Evolutionary conservation across 352 stramenopile species (phyloP), one percentile per base, ranked within the genome.

Genomic region (Hyaloperonospora brassicae): DNA sequence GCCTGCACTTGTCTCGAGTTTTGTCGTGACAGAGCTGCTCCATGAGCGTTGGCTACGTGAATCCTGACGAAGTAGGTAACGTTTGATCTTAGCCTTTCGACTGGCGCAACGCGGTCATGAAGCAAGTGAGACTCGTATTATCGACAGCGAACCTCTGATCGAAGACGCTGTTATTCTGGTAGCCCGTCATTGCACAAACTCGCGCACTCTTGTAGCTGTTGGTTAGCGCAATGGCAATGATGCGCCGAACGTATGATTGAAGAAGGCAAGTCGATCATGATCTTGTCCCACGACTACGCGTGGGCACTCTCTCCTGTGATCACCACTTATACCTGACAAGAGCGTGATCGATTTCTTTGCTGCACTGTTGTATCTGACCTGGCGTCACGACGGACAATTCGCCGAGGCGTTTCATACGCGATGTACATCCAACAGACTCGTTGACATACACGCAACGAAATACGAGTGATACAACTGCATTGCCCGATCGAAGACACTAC

Each of bases 111-210:
- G 89, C 90, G 50, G 64, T 64, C 17, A 76, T 79, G 64, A 93
- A 93, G 38, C 76, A 76, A 61, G 70, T 76, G 36, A 93, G 76
- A 57, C 77, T 89, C 40, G 77, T 87, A 64, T 93, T 93, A 52
- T 91, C 89, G 55, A 89, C 91, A 63, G 71, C 62, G 45, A 84
- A 91, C 62, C 84, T 91, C 50, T 88, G 66, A 58, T 93, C 83
- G 48, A 93, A 80, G 36, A 93, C 83, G 13, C 73, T 72, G 13
- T 84, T 75, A 61, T 91, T 93, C 59, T 93, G 80, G 17, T 69
- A 65, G 64, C 91, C 80, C 12, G 83, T 77, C 44, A 90, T 73
- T 25, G 59, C 65, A 40, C 80, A 34, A 78, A 82, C 47, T 67
- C 70, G 30, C 66, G 59, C 50, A 91, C 61, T 11, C 77, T 80